Percentiles rank a stretch among this genome's conserved stretches.
These are phyloP conservation scores for Calonectria pauciramosa DNA, from an alignment of 2,329 filamentous ascomycete species.

Conservation along the genomic window DNA sequence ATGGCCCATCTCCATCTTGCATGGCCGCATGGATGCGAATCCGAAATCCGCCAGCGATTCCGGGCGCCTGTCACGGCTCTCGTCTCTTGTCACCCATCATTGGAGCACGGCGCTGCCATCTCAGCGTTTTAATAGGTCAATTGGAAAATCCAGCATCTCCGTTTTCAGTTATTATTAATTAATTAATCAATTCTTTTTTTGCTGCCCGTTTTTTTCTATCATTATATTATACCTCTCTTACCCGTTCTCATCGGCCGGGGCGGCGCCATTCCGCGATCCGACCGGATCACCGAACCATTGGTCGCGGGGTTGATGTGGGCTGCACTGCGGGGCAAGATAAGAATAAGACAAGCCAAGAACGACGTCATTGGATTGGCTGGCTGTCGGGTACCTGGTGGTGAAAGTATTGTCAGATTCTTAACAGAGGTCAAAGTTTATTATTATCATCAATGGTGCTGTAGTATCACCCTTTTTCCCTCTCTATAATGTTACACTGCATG, in stretches of 20 bases:
- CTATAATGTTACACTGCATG: neutral
- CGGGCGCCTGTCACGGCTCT: neutral
- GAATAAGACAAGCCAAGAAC: slow-evolving; percentile 1
- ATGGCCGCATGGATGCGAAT: slow-evolving; percentile 4
- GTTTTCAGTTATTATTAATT: no score
- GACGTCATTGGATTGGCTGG: neutral
- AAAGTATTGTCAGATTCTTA: neutral
- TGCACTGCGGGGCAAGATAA: slow-evolving; percentile 19
- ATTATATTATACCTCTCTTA: neutral
- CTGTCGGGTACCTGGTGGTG: neutral
- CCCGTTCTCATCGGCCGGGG: neutral
- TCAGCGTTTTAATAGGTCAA: neutral
- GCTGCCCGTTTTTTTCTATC: no score
- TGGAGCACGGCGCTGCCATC: neutral
- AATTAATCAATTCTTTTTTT: neutral
- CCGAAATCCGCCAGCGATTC: neutral
- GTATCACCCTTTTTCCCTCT: neutral
- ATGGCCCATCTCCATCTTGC: neutral
- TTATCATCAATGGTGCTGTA: neutral
- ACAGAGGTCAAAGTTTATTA: neutral
- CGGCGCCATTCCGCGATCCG: slow-evolving; percentile 6
- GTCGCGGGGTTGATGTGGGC: neutral
- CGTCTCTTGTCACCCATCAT: neutral
- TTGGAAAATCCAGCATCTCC: neutral
- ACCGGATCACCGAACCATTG: neutral